phyloP scores from a whole-genome alignment of 208 protist genomes.

The Blechomonas ayalai region DNA sequence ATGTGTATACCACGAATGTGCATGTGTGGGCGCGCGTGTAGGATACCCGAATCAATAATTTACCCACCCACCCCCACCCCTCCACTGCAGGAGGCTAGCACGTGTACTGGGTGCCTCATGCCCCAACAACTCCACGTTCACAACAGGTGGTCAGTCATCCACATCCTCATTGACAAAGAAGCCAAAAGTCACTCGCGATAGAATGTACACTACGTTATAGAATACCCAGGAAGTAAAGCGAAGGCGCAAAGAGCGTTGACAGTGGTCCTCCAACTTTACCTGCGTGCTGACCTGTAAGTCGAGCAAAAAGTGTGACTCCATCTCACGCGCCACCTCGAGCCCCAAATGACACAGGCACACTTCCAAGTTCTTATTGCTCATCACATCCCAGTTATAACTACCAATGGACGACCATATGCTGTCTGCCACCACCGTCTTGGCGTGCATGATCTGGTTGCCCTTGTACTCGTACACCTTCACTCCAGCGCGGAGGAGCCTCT shows the following conservation, averaged over 20 bases:
- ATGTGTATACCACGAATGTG: neutral
- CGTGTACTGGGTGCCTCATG: too few species aligned
- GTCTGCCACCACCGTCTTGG: constrained; percentile 90
- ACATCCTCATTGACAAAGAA: constrained; percentile 50
- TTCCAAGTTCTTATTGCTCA: constrained; percentile 91
- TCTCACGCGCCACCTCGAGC: constrained; percentile 48
- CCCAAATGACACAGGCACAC: constrained; percentile 78
- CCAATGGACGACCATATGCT: constrained; percentile 87
- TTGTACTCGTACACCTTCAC: constrained; percentile 90
- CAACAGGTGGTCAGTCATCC: constrained; percentile 14
- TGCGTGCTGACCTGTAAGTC: constrained; percentile 62
- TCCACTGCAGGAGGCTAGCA: too few species aligned
- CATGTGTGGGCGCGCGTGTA: neutral
- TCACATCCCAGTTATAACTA: constrained; percentile 91
- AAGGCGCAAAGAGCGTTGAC: constrained; percentile 53
- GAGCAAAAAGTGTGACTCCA: constrained; percentile 80
- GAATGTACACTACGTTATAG: constrained; percentile 68
- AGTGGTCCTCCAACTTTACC: constrained; percentile 55
- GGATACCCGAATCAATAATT: too few species aligned
- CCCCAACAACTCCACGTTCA: neutral
- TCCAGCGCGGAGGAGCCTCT: constrained; percentile 55
- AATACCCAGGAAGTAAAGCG: constrained; percentile 76
- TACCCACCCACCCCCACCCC: too few species aligned
- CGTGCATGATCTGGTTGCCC: constrained; percentile 84
- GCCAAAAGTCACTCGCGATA: constrained; percentile 66